These are phyloP conservation scores for Candida sithepensis DNA, from an alignment of 805 yeast species.

Conservation along the genomic window DNA sequence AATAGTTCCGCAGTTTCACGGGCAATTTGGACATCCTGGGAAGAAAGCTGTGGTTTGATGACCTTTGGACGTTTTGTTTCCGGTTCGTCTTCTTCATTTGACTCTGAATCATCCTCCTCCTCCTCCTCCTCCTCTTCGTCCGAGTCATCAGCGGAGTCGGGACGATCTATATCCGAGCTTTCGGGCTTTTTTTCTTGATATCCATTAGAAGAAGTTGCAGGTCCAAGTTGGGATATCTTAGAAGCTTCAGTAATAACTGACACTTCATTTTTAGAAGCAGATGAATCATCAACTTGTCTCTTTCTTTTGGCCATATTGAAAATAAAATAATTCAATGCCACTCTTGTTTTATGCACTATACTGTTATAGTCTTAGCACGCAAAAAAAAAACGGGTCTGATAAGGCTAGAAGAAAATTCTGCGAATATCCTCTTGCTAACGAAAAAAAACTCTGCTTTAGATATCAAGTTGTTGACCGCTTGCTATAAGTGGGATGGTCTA, in stretches of 20 bases:
- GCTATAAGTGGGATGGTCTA: background rate
- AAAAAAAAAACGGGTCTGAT: background rate
- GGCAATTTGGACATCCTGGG: conserved; percentile 87
- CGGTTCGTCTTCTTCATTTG: conserved; percentile 8
- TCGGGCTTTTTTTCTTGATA: background rate
- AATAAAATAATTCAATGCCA: background rate
- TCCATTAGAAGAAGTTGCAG: background rate
- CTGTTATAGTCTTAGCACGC: too few relatives aligned
- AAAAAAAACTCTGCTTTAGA: background rate
- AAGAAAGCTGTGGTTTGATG: conserved; percentile 37
- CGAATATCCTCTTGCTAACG: background rate
- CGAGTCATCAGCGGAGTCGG: conserved; percentile 7
- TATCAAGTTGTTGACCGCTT: background rate
- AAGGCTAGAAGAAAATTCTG: background rate
- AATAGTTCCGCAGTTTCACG: conserved; percentile 92
- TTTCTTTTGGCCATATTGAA: conserved; percentile 4
- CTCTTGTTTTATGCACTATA: background rate
- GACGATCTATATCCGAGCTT: conserved; percentile 16
- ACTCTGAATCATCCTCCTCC: conserved; percentile 17
- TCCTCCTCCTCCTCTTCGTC: conserved; percentile 29
- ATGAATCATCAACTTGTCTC: conserved; percentile 7
- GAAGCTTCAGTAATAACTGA: background rate
- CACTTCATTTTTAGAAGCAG: background rate
- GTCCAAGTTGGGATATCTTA: background rate
- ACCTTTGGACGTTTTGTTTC: conserved; percentile 12